Conservation (phyloP, 2,329 filamentous ascomycete species). For the Mollisia scopiformis region DNA sequence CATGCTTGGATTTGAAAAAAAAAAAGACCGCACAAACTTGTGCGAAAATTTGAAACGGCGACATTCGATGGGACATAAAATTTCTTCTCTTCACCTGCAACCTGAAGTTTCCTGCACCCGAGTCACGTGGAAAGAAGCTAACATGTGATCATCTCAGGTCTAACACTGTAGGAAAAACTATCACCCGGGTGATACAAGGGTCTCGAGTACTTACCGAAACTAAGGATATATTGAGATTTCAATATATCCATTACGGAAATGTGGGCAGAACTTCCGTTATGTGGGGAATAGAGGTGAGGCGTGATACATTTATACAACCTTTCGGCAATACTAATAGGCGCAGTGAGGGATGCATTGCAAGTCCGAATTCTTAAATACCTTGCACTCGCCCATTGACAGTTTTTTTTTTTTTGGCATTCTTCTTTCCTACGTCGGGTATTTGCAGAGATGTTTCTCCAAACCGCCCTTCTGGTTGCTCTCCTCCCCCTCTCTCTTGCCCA, state of each 20-base stretch:
- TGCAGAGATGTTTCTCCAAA: constrained; percentile 46
- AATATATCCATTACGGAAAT: constrained; percentile 29
- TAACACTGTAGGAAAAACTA: no score
- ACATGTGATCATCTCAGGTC: no score
- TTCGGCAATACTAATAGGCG: constrained; percentile 24
- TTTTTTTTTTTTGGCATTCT: no score
- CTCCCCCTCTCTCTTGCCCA: constrained; percentile 53
- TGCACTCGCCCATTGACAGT: neutral
- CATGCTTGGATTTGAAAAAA: no score
- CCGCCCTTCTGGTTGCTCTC: constrained; percentile 49
- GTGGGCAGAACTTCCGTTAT: constrained; percentile 30
- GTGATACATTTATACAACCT: constrained; percentile 17
- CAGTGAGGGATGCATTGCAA: constrained; percentile 29
- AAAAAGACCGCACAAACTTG: no score
- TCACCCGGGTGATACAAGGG: no score
- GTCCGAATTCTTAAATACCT: constrained; percentile 34
- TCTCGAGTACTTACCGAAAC: neutral
- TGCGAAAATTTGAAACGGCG: no score
- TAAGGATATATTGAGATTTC: constrained; percentile 13
- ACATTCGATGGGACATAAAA: no score
- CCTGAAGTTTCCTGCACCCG: no score
- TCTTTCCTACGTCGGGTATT: neutral
- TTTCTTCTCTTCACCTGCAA: no score
- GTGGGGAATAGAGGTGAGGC: constrained; percentile 15
- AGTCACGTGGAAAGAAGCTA: no score